These are phyloP conservation scores for Groenewaldozyma auringiensis DNA, from an alignment of 1,139 yeast genomes.

Conservation along the genomic window DNA sequence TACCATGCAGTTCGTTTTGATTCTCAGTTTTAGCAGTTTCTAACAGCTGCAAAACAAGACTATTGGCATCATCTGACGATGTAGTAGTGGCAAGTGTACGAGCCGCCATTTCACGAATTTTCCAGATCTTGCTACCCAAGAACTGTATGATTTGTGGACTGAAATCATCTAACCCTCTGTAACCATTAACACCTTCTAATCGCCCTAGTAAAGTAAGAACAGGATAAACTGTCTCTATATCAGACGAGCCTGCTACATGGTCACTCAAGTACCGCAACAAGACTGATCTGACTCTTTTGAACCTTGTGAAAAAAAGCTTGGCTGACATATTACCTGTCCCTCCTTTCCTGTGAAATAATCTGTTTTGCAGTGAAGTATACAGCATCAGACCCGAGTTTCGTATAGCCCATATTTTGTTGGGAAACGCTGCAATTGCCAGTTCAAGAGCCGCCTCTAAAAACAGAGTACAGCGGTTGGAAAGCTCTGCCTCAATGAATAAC, in stretches of 20 bases:
- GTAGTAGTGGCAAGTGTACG: conserved; percentile 53
- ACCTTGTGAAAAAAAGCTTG: conserved; percentile 59
- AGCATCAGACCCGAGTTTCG: conserved; percentile 92
- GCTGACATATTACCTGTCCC: conserved; percentile 44
- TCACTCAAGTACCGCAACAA: conserved; percentile 40
- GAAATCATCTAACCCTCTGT: conserved; percentile 46
- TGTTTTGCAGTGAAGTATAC: conserved; percentile 71
- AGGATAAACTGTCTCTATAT: conserved; percentile 60
- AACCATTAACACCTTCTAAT: conserved; percentile 52
- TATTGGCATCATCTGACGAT: conserved; percentile 27
- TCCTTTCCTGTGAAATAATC: conserved; percentile 59
- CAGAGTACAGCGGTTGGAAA: conserved; percentile 46
- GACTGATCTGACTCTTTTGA: conserved; percentile 43
- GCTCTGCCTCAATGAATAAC: conserved; percentile 59
- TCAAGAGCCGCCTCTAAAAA: conserved; percentile 53
- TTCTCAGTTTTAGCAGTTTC: conserved; percentile 13
- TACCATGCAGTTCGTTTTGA: conserved; percentile 53
- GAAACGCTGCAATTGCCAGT: conserved; percentile 55
- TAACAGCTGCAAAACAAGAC: conserved; percentile 17
- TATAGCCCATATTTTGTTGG: conserved; percentile 69
- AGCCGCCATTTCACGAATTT: conserved; percentile 79
- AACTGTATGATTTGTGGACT: conserved; percentile 40
- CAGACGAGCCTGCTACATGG: conserved; percentile 29
- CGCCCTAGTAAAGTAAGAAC: conserved; percentile 64
- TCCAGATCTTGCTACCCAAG: conserved; percentile 57